Percentiles rank a stretch among this genome's conserved stretches.
These are phyloP conservation scores for Phytophthora pinifolia DNA, from an alignment of 352 stramenopile species.

Conservation along the genomic window DNA sequence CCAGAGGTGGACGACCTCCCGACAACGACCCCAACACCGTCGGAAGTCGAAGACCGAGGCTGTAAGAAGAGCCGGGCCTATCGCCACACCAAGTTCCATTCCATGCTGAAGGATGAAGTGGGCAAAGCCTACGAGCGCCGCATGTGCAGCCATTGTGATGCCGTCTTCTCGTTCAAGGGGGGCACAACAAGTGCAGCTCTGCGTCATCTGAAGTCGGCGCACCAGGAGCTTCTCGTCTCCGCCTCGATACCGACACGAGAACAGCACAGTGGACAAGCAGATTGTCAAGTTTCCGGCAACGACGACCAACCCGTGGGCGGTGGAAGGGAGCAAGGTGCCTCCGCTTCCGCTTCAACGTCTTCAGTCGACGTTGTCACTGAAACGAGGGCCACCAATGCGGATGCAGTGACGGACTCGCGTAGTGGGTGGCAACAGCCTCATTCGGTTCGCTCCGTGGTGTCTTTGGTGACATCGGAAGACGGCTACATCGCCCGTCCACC, in stretches of 20 bases:
- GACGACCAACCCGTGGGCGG: background rate
- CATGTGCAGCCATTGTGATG: slow-evolving; percentile 45
- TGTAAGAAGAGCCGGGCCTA: slow-evolving; percentile 47
- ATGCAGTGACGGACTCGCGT: background rate
- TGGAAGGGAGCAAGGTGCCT: background rate
- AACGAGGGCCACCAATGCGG: background rate
- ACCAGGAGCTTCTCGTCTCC: slow-evolving; percentile 24
- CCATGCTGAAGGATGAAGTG: slow-evolving; percentile 21
- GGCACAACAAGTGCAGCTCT: slow-evolving; percentile 54
- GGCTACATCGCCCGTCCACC: background rate
- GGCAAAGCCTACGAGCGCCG: slow-evolving; percentile 43
- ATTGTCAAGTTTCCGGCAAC: background rate
- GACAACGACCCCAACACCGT: background rate
- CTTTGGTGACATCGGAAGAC: slow-evolving; percentile 6
- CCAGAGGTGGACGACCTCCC: slow-evolving; percentile 1
- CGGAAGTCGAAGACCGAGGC: slow-evolving; percentile 1
- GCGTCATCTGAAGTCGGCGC: slow-evolving; percentile 47
- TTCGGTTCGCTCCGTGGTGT: slow-evolving; percentile 3
- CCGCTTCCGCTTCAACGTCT: background rate
- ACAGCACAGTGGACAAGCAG: background rate
- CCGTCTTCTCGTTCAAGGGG: slow-evolving; percentile 52
- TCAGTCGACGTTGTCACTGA: background rate
- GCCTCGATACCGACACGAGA: too few relatives aligned
- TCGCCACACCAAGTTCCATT: slow-evolving; percentile 35
- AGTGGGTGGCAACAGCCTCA: background rate